Evolutionary conservation across 2,329 filamentous ascomycete species (phyloP).

Genomic region (Fusarium coicis): DNA sequence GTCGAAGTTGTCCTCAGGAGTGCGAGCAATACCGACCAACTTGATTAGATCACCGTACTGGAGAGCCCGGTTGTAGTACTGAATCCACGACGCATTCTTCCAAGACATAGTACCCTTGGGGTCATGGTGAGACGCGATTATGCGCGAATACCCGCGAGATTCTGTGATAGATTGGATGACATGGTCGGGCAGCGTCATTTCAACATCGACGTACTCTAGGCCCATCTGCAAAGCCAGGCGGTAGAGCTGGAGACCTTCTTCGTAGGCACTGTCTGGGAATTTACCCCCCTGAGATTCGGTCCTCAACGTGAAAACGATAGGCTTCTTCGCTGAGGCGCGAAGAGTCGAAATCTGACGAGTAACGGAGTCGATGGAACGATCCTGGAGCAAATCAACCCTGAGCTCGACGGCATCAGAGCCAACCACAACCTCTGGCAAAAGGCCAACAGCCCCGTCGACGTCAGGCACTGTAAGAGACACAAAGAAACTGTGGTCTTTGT

Average conservation of each 20-base stretch:
- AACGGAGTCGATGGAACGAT: constrained; percentile 80
- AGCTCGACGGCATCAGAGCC: constrained; percentile 95
- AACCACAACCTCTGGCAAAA: constrained; percentile 78
- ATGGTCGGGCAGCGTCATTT: constrained; percentile 85
- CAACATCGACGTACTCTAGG: constrained; percentile 92
- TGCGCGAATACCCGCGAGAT: constrained; percentile 75
- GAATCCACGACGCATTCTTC: constrained; percentile 92
- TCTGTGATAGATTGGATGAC: constrained; percentile 76
- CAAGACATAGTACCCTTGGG: constrained; percentile 82
- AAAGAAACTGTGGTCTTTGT: constrained; percentile 85
- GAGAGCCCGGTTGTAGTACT: constrained; percentile 88
- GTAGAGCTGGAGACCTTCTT: constrained; percentile 81
- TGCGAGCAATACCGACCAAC: constrained; percentile 83
- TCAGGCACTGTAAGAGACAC: constrained; percentile 88
- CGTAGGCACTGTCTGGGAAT: constrained; percentile 81
- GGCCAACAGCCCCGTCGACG: constrained; percentile 69
- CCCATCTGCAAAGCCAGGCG: constrained; percentile 82
- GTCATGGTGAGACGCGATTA: constrained; percentile 97
- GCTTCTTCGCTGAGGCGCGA: constrained; percentile 76
- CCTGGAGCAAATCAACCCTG: constrained; percentile 87
- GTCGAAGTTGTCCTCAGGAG: constrained; percentile 86
- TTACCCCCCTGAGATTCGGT: constrained; percentile 87
- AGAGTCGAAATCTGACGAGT: constrained; percentile 84
- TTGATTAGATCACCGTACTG: constrained; percentile 95
- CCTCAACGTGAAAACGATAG: constrained; percentile 92